Conservation (phyloP, 257 asterid species). For the Penstemon barbatus region DNA sequence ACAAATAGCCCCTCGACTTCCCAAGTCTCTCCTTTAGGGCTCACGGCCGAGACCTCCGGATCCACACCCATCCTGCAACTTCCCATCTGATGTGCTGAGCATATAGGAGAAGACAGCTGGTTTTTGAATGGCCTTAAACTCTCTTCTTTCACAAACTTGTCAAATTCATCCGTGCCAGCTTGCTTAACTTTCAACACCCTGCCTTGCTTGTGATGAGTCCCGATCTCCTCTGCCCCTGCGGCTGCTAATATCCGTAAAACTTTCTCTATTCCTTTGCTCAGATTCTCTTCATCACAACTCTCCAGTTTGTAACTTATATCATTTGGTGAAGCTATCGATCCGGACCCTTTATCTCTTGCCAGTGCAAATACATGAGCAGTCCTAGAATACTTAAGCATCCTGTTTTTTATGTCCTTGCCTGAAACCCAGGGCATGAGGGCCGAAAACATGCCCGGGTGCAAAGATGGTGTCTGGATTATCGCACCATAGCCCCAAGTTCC, state of each 20-base stretch:
- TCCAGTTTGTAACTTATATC: slow-evolving; percentile 52
- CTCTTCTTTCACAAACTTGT: slow-evolving; percentile 61
- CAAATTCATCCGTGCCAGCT: slow-evolving; percentile 45
- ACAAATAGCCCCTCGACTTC: slow-evolving; percentile 66
- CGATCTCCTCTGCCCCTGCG: slow-evolving; percentile 89
- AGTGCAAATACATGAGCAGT: slow-evolving; percentile 65
- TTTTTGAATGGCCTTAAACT: slow-evolving; percentile 48
- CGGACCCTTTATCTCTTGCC: slow-evolving; percentile 74
- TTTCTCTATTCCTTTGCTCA: slow-evolving; percentile 59
- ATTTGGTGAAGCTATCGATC: slow-evolving; percentile 39
- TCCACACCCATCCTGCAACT: slow-evolving; percentile 86
- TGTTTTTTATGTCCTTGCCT: slow-evolving; percentile 53
- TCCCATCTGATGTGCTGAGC: slow-evolving; percentile 97
- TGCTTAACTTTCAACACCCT: slow-evolving; percentile 51
- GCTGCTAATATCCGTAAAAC: slow-evolving; percentile 63
- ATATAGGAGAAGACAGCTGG: slow-evolving; percentile 43
- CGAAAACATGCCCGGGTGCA: slow-evolving; percentile 87
- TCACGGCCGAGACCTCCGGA: slow-evolving; percentile 53
- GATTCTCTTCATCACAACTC: slow-evolving; percentile 40
- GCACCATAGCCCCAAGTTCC: slow-evolving; percentile 63
- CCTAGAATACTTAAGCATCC: slow-evolving; percentile 62
- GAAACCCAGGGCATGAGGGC: slow-evolving; percentile 71
- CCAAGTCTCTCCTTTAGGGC: slow-evolving; percentile 72
- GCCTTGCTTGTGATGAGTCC: slow-evolving; percentile 64
- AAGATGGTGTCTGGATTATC: slow-evolving; percentile 69